Conservation (phyloP, 495 filamentous ascomycete genomes). For the Aspergillus homomorphus region DNA sequence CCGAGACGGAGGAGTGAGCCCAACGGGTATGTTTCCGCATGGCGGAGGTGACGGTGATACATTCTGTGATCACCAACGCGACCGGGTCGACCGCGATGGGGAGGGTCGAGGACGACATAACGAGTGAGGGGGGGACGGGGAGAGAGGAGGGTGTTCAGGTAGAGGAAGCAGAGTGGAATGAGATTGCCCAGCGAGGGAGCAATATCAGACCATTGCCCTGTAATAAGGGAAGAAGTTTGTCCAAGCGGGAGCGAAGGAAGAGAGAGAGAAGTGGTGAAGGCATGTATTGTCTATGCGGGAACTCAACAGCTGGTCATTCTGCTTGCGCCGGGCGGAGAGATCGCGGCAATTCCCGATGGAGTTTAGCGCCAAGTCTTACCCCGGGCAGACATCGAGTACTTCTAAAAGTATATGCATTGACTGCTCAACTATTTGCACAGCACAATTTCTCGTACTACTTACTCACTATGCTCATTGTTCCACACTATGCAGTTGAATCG, state of each 20-base stretch:
- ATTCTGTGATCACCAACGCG: slow-evolving; percentile 96
- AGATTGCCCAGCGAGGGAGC: slow-evolving; percentile 15
- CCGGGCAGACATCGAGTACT: neutral
- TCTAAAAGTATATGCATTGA: too few relatives aligned
- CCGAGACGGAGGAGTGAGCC: slow-evolving; percentile 93
- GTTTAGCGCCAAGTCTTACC: slow-evolving; percentile 9
- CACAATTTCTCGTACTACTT: too few relatives aligned
- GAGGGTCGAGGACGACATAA: slow-evolving; percentile 29
- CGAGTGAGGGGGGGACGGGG: neutral
- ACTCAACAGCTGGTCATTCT: slow-evolving; percentile 23
- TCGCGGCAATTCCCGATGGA: slow-evolving; percentile 11
- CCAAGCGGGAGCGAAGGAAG: neutral
- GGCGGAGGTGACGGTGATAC: slow-evolving; percentile 94
- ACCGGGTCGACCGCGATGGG: slow-evolving; percentile 91
- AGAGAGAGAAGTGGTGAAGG: neutral
- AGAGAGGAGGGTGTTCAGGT: neutral
- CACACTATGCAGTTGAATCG: too few relatives aligned
- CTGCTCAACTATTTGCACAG: too few relatives aligned
- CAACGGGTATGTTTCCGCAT: slow-evolving; percentile 98
- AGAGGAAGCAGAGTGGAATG: slow-evolving; percentile 10
- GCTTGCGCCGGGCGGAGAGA: slow-evolving; percentile 14
- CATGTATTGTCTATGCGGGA: neutral
- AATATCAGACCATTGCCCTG: slow-evolving; percentile 22
- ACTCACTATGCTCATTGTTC: too few relatives aligned
- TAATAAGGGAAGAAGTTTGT: neutral